A percentile compares a stretch with the other conserved stretches of the same genome.
Evolutionary conservation across 208 protist species (phyloP).

Genomic region (Leishmania turanica): DNA sequence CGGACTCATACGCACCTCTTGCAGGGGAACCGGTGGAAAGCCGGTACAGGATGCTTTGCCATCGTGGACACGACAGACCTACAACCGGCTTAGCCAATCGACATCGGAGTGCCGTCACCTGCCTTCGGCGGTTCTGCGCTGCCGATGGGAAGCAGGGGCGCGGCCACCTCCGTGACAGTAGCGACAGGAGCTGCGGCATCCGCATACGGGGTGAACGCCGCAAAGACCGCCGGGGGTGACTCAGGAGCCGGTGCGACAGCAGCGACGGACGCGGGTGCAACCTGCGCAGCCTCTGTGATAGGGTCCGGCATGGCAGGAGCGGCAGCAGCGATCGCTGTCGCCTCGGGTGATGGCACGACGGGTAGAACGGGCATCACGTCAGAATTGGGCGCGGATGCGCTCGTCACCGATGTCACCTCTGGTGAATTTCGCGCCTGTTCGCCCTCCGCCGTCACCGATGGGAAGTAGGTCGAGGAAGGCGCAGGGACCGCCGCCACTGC

Average conservation of each 20-base stretch:
- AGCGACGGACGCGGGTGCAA: background rate
- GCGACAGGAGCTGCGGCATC: background rate
- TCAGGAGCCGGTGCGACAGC: background rate
- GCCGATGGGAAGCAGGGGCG: background rate
- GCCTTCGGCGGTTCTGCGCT: background rate
- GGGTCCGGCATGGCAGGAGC: background rate
- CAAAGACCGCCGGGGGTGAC: background rate
- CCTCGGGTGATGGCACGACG: background rate
- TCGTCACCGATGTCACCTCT: background rate
- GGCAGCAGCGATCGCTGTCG: background rate
- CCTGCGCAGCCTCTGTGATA: background rate
- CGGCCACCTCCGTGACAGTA: background rate
- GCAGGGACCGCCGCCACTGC: background rate
- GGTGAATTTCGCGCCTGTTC: conserved; percentile 20
- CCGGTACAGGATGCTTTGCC: background rate
- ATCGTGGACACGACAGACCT: background rate
- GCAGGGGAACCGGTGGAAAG: background rate
- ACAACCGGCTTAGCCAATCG: background rate
- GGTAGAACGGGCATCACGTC: background rate
- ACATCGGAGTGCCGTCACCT: background rate
- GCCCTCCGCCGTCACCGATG: conserved; percentile 12
- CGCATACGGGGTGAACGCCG: background rate
- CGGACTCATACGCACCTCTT: background rate
- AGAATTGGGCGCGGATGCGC: background rate
- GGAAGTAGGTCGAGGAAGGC: conserved; percentile 5